Evolutionary conservation across 2,329 filamentous ascomycete species (phyloP).

Genomic region (Nothophaeocryptopus gaeumannii): DNA sequence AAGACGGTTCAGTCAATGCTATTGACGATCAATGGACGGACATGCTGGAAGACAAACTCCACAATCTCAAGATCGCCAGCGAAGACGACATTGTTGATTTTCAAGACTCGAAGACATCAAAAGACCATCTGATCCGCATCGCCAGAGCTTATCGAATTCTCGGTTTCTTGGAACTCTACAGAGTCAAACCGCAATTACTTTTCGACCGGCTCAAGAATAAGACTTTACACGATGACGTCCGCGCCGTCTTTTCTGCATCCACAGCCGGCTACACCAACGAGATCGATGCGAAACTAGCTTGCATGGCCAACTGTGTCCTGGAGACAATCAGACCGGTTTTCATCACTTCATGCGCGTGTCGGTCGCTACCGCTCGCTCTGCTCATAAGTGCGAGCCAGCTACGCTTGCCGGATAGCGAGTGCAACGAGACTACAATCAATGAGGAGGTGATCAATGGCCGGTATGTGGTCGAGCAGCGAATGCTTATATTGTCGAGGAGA

Average conservation of each 20-base stretch:
- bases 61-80: conserved; percentile 46
- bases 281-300: conserved; percentile 46
- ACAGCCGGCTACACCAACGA: conserved; percentile 12
- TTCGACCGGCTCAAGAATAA: background rate
- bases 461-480: conserved; percentile 49
- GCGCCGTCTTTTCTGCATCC: background rate
- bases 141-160: conserved; percentile 54
- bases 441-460: conserved; percentile 37
- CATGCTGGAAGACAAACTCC: conserved; percentile 49
- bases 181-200: conserved; percentile 45
- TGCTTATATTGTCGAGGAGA: conserved; percentile 46
- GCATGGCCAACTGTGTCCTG: conserved; percentile 52
- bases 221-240: background rate
- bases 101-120: conserved; percentile 52
- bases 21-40: conserved; percentile 38
- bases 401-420: conserved; percentile 38
- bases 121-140: conserved; percentile 53
- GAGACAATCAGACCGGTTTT: conserved; percentile 50
- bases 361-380: conserved; percentile 53
- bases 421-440: conserved; percentile 35
- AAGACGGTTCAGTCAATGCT: conserved; percentile 11
- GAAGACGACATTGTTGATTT: conserved; percentile 50
- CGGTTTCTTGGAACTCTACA: conserved; percentile 55
- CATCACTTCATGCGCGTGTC: conserved; percentile 53
- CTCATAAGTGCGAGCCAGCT: conserved; percentile 53